Conservation (phyloP, 371 early-diverging fungal genomes). For the Pancytospora epiphaga region DNA sequence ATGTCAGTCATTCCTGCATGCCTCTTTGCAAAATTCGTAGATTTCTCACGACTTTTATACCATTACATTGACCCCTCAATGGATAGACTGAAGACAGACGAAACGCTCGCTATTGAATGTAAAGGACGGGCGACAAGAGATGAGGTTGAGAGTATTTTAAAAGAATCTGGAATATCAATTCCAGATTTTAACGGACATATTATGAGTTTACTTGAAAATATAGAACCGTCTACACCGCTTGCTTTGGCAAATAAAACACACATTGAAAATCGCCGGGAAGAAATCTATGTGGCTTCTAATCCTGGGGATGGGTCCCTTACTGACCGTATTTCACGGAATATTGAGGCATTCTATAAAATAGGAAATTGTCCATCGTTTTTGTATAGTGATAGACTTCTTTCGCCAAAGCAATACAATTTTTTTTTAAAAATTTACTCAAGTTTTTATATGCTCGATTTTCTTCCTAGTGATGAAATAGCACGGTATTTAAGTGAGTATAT, state of each 20-base stretch:
- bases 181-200: not conserved
- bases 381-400: not conserved
- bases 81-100: not conserved
- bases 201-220: not conserved
- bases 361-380: not conserved
- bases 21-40: too few relatives aligned
- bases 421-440: not conserved
- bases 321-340: not conserved
- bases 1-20: too few relatives aligned
- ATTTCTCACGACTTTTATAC: too few relatives aligned
- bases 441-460: not conserved
- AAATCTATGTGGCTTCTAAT: too few relatives aligned
- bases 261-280: not conserved
- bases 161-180: not conserved
- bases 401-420: not conserved
- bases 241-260: not conserved
- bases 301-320: not conserved
- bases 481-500: not conserved
- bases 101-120: not conserved
- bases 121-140: not conserved
- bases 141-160: not conserved
- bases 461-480: not conserved
- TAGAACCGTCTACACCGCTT: not conserved
- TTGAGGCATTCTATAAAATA: not conserved
- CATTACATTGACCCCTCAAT: too few relatives aligned